Evolutionary conservation across 2,329 filamentous ascomycete genomes (phyloP), one percentile per base, ranked within the genome.

Genomic region (Trichoderma koningiopsis): DNA sequence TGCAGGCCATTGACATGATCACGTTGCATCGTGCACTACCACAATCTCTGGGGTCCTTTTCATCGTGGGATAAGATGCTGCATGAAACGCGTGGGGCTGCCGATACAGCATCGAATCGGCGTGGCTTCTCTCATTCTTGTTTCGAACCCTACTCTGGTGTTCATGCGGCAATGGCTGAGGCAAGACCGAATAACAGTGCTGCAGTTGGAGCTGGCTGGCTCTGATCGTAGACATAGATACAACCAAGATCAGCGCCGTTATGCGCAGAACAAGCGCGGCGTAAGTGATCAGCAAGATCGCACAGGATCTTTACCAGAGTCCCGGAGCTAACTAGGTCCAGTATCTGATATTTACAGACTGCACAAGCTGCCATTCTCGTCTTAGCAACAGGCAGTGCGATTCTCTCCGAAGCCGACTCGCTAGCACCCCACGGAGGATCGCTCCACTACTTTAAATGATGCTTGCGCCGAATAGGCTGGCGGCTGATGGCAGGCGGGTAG

Each of bases 271-370:
- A 4, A 49, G 43, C 57, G 2, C 29, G 5, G 11, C 2, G 7
- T 19, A 49, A 52, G 31, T 59, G 29, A 59, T 67, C 40, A 58
- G 55, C 55, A 52, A 67, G 40, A 67, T 67, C 40, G 35, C 16
- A 22, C 33, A 24, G 27, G 16, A 19, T 56, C 27, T 56, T 33
- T n/a, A 33, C 33, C 13, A 24, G 55, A 57, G n/a, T 35, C 8
- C 52, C 52, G 27, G 24, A 31, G 24, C 52, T 55, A 55, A 14
- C 14, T 33, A 14, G 33, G 33, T 11, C 33, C 13, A 35, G 33
- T 11, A 33, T 31, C 6, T 29, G 19, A 10, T 22, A 49, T 10
- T 24, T 24, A 49, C n/a, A 24, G 47, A 49, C 47, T 49, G 10
- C 10, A 10, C n/a, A 49, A 33, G 29, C 16, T 56, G 29, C 40